phyloP scores from a whole-genome alignment of 352 stramenopile species.

The Pythium pyrilobum region DNA sequence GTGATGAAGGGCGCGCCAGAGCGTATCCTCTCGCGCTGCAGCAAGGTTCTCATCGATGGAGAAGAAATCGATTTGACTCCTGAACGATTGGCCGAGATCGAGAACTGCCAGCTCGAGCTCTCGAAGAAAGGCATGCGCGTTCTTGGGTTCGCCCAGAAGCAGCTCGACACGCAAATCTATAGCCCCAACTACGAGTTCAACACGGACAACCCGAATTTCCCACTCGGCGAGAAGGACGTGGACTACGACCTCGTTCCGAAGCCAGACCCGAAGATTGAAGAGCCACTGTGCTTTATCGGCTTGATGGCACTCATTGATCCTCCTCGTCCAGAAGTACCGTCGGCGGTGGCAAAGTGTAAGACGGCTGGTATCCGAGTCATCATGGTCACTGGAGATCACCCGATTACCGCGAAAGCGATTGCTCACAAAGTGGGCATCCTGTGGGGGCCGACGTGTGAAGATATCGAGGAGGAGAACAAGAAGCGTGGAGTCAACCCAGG shows the following conservation, averaged over 20 bases:
- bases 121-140: slow-evolving; percentile 65
- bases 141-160: slow-evolving; percentile 50
- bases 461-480: slow-evolving; percentile 77
- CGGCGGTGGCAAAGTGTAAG: slow-evolving; percentile 90
- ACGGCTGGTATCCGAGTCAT: slow-evolving; percentile 91
- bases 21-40: slow-evolving; percentile 91
- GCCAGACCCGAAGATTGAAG: slow-evolving; percentile 67
- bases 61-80: slow-evolving; percentile 86
- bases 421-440: slow-evolving; percentile 93
- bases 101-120: slow-evolving; percentile 39
- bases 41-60: slow-evolving; percentile 39
- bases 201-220: slow-evolving; percentile 83
- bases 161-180: slow-evolving; percentile 40
- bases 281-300: slow-evolving; percentile 89
- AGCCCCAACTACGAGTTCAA: slow-evolving; percentile 54
- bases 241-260: slow-evolving; percentile 68
- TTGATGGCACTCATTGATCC: slow-evolving; percentile 96
- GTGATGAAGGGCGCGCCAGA: slow-evolving; percentile 97
- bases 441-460: slow-evolving; percentile 80
- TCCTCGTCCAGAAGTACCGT: slow-evolving; percentile 84
- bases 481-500: slow-evolving; percentile 47
- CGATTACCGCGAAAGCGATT: slow-evolving; percentile 92
- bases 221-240: slow-evolving; percentile 78
- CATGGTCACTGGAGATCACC: slow-evolving; percentile 94
- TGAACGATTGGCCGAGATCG: slow-evolving; percentile 79